A percentile compares a stretch with the other conserved stretches of the same genome.
Conservation (phyloP, 1,139 yeast species). For the Geotrichum phurueaensis region DNA sequence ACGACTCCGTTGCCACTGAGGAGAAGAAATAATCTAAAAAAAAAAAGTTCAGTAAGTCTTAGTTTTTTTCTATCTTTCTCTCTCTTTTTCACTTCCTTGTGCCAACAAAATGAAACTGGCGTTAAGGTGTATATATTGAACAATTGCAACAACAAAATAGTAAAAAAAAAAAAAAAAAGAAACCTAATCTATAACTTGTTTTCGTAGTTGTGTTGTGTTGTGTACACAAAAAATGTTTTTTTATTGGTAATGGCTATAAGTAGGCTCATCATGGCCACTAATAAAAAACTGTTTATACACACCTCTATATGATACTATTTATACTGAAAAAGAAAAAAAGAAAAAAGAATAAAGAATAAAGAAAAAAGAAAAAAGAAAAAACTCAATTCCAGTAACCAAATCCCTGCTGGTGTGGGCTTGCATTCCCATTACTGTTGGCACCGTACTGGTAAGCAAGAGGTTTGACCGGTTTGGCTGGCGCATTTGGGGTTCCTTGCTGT, state of each 20-base stretch:
- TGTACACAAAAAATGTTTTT: too few species aligned
- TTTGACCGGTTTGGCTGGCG: neutral
- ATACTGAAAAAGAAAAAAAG: neutral
- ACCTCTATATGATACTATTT: too few species aligned
- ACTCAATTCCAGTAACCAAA: neutral
- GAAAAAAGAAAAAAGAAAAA: neutral
- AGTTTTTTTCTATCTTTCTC: neutral
- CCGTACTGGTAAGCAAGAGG: neutral
- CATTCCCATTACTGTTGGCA: neutral
- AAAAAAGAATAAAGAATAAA: neutral
- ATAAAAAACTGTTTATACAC: too few species aligned
- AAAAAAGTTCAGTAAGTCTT: neutral
- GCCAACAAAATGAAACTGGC: neutral
- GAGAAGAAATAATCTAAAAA: neutral
- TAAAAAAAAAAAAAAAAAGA: too few species aligned
- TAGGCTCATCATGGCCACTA: too few species aligned
- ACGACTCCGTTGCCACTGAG: neutral
- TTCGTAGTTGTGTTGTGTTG: too few species aligned
- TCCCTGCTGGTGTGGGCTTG: neutral
- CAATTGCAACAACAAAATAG: too few species aligned
- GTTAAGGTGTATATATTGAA: too few species aligned
- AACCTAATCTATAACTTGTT: too few species aligned
- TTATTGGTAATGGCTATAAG: too few species aligned
- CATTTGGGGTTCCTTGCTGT: neutral
- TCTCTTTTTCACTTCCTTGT: neutral